Evolutionary conservation across 768 basidiomycete genomes (phyloP), one percentile per base, ranked within the genome.

Genomic region (Pisolithus sp.): DNA sequence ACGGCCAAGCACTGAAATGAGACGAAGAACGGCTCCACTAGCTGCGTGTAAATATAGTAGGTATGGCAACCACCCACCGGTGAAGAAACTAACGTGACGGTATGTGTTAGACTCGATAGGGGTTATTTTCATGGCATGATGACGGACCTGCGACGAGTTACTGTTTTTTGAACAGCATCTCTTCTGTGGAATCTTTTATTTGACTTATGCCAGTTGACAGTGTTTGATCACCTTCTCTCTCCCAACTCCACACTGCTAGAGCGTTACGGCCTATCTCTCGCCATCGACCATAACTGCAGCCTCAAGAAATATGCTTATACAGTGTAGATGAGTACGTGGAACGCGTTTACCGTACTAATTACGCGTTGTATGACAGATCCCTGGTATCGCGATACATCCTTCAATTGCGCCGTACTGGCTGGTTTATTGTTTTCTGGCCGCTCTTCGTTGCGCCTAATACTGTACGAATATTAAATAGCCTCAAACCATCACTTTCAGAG

Each of bases 401-500:
- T n/a, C n/a, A n/a, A n/a, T n/a, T 49, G 80, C 82, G 41, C 89
- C 88, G 3, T 95, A 86, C 70, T 96, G 93, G 93, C 30, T 89
- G 88, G 88, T 81, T 95, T 55, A 88, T 95, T 50, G 91, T 81
- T 5, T 74, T 93, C 23, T 94, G 89, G 82, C 93, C 93, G 2
- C 73, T 77, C 42, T 83, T 75, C 42, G 74, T 97, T 6, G 93
- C 93, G 0, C 93, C 93, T 2, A 97, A 97, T 66, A 86, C 86
- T 10, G 93, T 94, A 60, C 51, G 85, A 73, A 24, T 6, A n/a
- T n/a, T n/a, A n/a, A 44, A 49, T 6, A 13, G 4, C 34, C 26
- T 17, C 31, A 5, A 26, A 15, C 30, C 4, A 10, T 44, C 7
- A 12, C 6, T 5, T 21, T 5, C 34, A 5, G 12, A 15, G 0